Evolutionary conservation across 768 basidiomycete species (phyloP).

Genomic region (Russula abietina): DNA sequence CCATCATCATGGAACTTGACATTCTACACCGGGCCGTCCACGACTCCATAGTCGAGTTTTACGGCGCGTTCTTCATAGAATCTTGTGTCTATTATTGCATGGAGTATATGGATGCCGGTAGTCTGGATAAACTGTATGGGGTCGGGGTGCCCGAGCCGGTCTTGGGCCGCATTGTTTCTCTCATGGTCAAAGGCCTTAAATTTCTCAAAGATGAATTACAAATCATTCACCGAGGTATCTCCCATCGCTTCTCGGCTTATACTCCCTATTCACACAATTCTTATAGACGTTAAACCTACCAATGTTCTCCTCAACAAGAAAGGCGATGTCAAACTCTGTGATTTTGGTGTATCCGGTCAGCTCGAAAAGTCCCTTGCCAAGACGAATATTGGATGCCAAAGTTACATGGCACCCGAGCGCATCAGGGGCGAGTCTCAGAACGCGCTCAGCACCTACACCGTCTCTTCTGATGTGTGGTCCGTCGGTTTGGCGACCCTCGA

Average conservation of each 20-base stretch:
- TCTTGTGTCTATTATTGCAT: conserved; percentile 99
- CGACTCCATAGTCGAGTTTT: conserved; percentile 95
- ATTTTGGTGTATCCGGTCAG: conserved; percentile 98
- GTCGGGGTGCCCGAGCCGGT: conserved; percentile 64
- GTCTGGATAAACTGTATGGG: conserved; percentile 71
- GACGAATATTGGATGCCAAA: conserved; percentile 98
- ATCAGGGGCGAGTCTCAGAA: conserved; percentile 92
- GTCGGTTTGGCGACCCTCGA: conserved; percentile 92
- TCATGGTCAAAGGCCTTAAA: conserved; percentile 83
- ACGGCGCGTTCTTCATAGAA: conserved; percentile 98
- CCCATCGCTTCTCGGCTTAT: background rate
- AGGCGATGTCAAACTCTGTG: conserved; percentile 91
- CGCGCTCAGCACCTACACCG: conserved; percentile 84
- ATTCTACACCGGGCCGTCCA: conserved; percentile 90
- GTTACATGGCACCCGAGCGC: conserved; percentile 98
- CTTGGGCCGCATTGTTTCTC: conserved; percentile 70
- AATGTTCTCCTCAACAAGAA: conserved; percentile 86
- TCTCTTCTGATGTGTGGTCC: conserved; percentile 97
- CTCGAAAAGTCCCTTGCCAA: conserved; percentile 94
- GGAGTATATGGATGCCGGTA: conserved; percentile 99
- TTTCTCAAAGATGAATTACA: conserved; percentile 94
- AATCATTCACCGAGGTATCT: conserved; percentile 67
- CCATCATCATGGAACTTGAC: conserved; percentile 98
- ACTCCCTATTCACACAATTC: background rate
- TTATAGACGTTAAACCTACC: conserved; percentile 85